Evolutionary conservation across 2,329 filamentous ascomycete genomes (phyloP), one percentile per base, ranked within the genome.

Genomic region (Colletotrichum lentis): DNA sequence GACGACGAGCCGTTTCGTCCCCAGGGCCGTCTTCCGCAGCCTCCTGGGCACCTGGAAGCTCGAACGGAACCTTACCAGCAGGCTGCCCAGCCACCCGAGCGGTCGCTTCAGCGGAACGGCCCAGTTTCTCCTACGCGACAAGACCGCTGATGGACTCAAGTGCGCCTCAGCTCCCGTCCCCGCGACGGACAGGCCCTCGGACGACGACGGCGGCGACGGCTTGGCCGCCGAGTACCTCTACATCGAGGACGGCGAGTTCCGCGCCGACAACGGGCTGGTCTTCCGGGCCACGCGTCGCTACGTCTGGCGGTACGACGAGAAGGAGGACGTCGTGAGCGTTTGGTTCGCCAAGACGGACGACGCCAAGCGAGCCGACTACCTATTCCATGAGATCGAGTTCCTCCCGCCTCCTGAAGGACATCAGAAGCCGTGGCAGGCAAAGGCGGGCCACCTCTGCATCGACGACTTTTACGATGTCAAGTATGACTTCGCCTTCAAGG

Each of bases 331-430:
- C 35, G 79, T 94, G 24, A 91, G 87, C 68, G 88, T 91, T 1
- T 94, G 91, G 91, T 94, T 94, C 72, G 88, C 88, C 46, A 88
- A 88, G 70, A 82, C 85, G 1, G 86, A 90, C 18, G 88, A 92
- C 71, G 77, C 82, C 18, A 81, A 81, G 62, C 83, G 83, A 16
- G 88, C 89, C 0, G 91, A 93, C 74, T 91, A 93, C 70, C 80
- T 94, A 22, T 95, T 94, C 76, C 91, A 94, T 73, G 85, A 89
- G 70, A 80, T 94, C n/a, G 84, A 90, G 65, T 91, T 94, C 71
- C 67, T 80, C 24, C 71, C 80, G 10, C 79, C 81, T 0, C 60
- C 72, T 12, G 74, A 76, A 5, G 71, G 76, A 5, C 71, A 75
- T 0, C 73, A 76, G 0, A 78, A 79, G 62, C 85, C 84, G 0